Base-by-base conservation (phyloP, 106 monocot species). In the Cymbidium sinense region DNA sequence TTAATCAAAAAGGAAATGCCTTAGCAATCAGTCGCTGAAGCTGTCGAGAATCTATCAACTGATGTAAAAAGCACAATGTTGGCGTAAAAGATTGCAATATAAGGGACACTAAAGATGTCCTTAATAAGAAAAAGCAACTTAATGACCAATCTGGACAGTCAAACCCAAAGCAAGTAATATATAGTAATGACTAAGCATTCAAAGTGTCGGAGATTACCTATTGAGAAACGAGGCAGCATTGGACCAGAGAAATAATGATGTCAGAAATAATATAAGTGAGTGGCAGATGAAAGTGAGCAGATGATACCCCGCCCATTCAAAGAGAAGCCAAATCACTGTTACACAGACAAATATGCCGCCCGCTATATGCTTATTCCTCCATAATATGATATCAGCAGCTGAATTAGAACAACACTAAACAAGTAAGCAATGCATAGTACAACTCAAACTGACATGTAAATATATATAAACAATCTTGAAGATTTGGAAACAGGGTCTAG, bases 231-330 rank as follows among this genome's bases (percentile, higher is more conserved):
- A 80, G 34, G 86, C 83, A 50, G 81, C 83, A 58, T 85, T 90
- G 7, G 93, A 88, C 89, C 86, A 90, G 20, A 93, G 34, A 83
- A 93, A 93, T 8, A 78, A 81, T n/a, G 81, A 58, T 44, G 81
- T 75, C 55, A 93, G 74, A 9, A 75, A 44, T 73, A 85, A 11
- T 35, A 93, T 90, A 72, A 93, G 85, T 64, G 83, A 85, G 81
- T 90, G 90, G 67, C 90, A 88, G 64, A 90, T 31, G 69, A 93
- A 81, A 36, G 90, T 86, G 36, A 93, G 83, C 15, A 90, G 70
- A 62, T 90, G 88, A 81, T 90, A 93, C 20, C 85, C 85, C 69
- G 86, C 81, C 76, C 93, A 90, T 80, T 90, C 90, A 79, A 93
- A 90, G 31, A 93, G 83, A 81, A 93, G 74, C 93, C 93, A 93